These are phyloP conservation scores for Boletellus sp. DNA, from an alignment of 768 basidiomycete species.

Conservation along the genomic window DNA sequence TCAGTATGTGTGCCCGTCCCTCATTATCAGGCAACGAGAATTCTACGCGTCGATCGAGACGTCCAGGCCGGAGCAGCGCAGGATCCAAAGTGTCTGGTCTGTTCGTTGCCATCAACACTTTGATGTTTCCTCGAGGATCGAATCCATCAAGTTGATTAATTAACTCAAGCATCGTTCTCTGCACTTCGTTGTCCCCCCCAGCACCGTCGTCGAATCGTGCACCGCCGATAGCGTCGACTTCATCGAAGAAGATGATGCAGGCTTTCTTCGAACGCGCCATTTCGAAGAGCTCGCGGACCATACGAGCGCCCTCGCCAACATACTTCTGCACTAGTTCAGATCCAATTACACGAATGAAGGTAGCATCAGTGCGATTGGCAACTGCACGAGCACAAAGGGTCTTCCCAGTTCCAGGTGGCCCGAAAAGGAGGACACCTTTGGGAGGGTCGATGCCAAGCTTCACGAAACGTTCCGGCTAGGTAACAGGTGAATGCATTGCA, in stretches of 20 bases:
- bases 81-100: conserved; percentile 99
- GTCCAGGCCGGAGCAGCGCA: conserved; percentile 90
- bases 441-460: conserved; percentile 98
- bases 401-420: conserved; percentile 97
- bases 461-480: conserved; percentile 96
- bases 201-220: conserved; percentile 98
- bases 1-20: conserved; percentile 93
- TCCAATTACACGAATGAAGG: conserved; percentile 98
- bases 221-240: conserved; percentile 97
- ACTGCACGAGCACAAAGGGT: conserved; percentile 98
- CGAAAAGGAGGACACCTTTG: conserved; percentile 94
- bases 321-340: conserved; percentile 99
- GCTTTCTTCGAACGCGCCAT: conserved; percentile 99
- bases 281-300: conserved; percentile 98
- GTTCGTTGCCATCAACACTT: conserved; percentile 99
- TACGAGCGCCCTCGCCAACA: conserved; percentile 96
- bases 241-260: conserved; percentile 99
- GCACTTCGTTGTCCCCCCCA: conserved; percentile 98
- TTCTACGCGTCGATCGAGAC: conserved; percentile 95
- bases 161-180: conserved; percentile 97
- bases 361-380: conserved; percentile 97
- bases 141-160: conserved; percentile 99
- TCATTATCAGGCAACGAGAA: conserved; percentile 94
- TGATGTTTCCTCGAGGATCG: conserved; percentile 98
- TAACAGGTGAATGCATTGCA: conserved; percentile 15